These are phyloP conservation scores for Pulveroboletus sp. DNA, from an alignment of 768 basidiomycete species.

Conservation along the genomic window DNA sequence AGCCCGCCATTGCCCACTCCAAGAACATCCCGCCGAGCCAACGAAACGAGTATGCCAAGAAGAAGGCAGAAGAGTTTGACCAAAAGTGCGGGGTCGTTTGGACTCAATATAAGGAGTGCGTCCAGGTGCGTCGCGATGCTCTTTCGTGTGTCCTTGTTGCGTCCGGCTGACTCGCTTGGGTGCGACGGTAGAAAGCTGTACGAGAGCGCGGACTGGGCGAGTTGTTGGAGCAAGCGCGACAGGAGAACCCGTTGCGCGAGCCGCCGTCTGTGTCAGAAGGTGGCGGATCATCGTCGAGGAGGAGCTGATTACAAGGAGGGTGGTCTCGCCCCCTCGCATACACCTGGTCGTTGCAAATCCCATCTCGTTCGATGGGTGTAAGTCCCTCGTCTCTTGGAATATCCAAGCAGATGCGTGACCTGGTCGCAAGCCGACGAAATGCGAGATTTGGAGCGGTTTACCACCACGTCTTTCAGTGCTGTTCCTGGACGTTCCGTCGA, in stretches of 20 bases:
- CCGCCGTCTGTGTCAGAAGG: constrained; percentile 37
- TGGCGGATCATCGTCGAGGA: constrained; percentile 9
- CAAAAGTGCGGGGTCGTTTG: constrained; percentile 81
- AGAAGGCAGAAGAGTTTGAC: constrained; percentile 88
- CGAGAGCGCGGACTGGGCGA: constrained; percentile 69
- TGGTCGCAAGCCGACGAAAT: too few relatives aligned
- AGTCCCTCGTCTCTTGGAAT: too few relatives aligned
- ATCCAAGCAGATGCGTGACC: too few relatives aligned
- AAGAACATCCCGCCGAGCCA: constrained; percentile 39
- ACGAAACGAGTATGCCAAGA: constrained; percentile 59
- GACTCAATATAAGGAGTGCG: constrained; percentile 74
- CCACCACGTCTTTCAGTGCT: too few relatives aligned
- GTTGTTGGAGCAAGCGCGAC: too few relatives aligned
- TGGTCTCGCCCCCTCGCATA: too few relatives aligned
- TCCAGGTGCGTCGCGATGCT: constrained; percentile 40
- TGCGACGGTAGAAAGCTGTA: too few relatives aligned
- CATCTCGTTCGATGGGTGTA: too few relatives aligned
- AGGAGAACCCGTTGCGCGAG: constrained; percentile 73
- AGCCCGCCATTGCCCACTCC: constrained; percentile 58
- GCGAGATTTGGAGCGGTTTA: too few relatives aligned
- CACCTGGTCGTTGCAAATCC: too few relatives aligned
- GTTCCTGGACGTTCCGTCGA: too few relatives aligned
- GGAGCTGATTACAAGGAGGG: constrained; percentile 10
- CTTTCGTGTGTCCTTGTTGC: not conserved
- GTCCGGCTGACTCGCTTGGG: constrained; percentile 38